Evolutionary conservation across 163 green algal species (phyloP).

Genomic region (Volvox carteri): DNA sequence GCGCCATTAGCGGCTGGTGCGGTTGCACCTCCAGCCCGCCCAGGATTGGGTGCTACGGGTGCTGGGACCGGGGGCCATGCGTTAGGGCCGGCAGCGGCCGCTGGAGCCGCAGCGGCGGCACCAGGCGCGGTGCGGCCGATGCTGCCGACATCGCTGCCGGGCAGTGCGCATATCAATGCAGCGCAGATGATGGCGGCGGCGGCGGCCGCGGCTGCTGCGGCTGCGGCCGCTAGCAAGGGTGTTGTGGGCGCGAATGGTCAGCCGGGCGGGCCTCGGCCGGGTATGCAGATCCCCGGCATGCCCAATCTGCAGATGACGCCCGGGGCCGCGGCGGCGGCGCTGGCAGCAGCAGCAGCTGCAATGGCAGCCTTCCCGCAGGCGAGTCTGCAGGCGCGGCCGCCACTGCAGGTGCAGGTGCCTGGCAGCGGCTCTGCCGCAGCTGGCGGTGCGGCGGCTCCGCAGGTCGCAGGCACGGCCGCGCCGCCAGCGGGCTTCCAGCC

Average conservation of each 20-base stretch:
- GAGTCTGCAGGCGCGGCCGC: neutral
- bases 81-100: neutral
- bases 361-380: constrained; percentile 32
- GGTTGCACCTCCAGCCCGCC: neutral
- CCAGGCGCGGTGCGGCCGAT: neutral
- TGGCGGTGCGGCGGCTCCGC: neutral
- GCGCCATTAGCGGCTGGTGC: neutral
- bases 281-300: constrained; percentile 18
- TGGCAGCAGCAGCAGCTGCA: constrained; percentile 21
- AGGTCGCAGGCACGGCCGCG: neutral
- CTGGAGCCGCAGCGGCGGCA: neutral
- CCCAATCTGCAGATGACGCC: constrained; percentile 22
- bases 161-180: neutral
- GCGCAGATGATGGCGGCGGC: constrained; percentile 30
- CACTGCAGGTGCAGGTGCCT: constrained; percentile 6
- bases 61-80: neutral
- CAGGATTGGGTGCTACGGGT: neutral
- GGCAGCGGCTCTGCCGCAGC: neutral
- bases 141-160: neutral
- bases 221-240: neutral
- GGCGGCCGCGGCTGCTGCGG: constrained; percentile 3
- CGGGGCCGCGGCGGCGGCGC: constrained; percentile 4
- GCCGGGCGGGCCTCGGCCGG: neutral
- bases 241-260: constrained; percentile 6
- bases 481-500: neutral